A percentile compares a stretch with the other conserved stretches of the same genome.
Evolutionary conservation across 75 land plant genomes (phyloP).

Genomic region (Cupressus sempervirens): DNA sequence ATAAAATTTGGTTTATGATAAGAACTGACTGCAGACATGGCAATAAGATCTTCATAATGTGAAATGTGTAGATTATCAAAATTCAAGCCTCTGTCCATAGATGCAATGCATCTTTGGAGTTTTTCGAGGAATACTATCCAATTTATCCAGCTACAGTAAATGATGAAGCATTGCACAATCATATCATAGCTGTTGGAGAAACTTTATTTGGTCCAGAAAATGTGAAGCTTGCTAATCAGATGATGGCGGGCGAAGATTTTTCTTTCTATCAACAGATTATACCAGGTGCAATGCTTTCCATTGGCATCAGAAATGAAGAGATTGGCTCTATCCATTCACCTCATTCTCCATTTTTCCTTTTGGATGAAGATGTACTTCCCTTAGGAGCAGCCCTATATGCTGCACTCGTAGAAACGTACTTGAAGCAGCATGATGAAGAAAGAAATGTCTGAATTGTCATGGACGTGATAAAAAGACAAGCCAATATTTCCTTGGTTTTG

Average conservation of each 20-base stretch:
- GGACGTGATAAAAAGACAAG: neutral
- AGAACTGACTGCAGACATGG: neutral
- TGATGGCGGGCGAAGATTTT: conserved; percentile 92
- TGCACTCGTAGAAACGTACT: conserved; percentile 65
- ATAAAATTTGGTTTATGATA: neutral
- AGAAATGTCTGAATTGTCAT: neutral
- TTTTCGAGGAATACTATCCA: conserved; percentile 48
- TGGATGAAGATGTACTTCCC: conserved; percentile 80
- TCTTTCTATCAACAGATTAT: conserved; percentile 72
- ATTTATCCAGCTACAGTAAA: conserved; percentile 63
- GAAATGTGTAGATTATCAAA: conserved; percentile 50
- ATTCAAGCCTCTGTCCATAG: conserved; percentile 72
- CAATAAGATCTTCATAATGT: neutral
- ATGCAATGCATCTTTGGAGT: conserved; percentile 54
- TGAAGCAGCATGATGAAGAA: conserved; percentile 23
- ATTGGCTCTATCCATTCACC: conserved; percentile 44
- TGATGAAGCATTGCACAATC: conserved; percentile 50
- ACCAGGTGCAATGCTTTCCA: conserved; percentile 65
- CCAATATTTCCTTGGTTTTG: neutral
- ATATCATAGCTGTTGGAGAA: conserved; percentile 45
- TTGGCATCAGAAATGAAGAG: conserved; percentile 66
- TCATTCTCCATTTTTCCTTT: conserved; percentile 71
- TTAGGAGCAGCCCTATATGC: conserved; percentile 77
- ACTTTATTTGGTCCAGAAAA: conserved; percentile 52
- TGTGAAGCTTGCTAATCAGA: conserved; percentile 35